These are phyloP conservation scores for Xylaria digitata DNA, from an alignment of 2,329 filamentous ascomycete species.

Conservation along the genomic window DNA sequence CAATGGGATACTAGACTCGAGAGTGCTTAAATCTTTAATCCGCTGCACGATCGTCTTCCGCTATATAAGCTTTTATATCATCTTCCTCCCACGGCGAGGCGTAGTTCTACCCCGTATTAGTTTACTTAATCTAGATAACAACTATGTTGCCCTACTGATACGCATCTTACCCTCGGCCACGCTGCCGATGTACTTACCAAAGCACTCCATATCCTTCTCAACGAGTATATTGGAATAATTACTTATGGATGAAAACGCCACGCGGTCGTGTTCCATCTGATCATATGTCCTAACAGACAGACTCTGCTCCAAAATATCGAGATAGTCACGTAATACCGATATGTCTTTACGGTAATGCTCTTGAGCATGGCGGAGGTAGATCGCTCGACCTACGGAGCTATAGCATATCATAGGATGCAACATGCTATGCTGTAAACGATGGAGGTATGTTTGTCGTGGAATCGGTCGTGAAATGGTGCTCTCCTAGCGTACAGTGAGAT, in stretches of 20 bases:
- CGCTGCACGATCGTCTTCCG: constrained; percentile 69
- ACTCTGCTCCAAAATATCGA: constrained; percentile 65
- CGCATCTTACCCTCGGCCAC: constrained; percentile 60
- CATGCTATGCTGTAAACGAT: constrained; percentile 67
- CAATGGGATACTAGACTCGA: constrained; percentile 66
- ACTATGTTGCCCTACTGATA: constrained; percentile 67
- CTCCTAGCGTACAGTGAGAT: constrained; percentile 71
- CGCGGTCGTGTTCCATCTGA: constrained; percentile 66
- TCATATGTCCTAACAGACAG: constrained; percentile 59
- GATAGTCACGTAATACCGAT: constrained; percentile 63
- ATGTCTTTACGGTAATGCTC: constrained; percentile 64
- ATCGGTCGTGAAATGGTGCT: constrained; percentile 65
- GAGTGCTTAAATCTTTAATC: constrained; percentile 64
- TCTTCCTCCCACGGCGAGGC: background rate
- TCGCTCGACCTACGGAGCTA: constrained; percentile 53
- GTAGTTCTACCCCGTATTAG: constrained; percentile 25
- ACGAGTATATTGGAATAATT: constrained; percentile 62
- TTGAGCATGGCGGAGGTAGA: constrained; percentile 65
- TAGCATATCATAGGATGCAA: constrained; percentile 54
- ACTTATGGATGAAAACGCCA: constrained; percentile 69
- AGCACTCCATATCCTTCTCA: constrained; percentile 61
- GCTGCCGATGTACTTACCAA: constrained; percentile 60
- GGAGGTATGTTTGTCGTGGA: constrained; percentile 69
- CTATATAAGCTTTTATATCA: constrained; percentile 55
- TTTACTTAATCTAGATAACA: constrained; percentile 62